Conservation (phyloP, 805 yeast genomes). For the Yamadazyma tumulicola region DNA sequence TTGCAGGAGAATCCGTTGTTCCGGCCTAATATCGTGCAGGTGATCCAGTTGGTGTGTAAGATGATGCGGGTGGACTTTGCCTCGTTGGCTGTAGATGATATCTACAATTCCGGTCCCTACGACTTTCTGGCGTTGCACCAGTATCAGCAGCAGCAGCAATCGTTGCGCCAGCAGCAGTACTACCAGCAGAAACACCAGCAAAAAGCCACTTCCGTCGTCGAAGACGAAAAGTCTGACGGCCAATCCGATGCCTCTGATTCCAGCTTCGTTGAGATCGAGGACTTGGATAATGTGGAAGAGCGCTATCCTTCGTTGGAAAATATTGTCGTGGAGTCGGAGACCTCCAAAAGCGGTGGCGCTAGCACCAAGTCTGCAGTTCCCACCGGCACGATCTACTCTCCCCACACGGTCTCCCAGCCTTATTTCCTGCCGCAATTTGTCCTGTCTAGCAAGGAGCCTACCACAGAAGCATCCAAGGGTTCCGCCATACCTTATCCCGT, state of each 20-base stretch:
- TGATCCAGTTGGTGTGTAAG: constrained; percentile 60
- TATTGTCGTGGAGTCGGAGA: constrained; percentile 11
- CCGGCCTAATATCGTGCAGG: constrained; percentile 87
- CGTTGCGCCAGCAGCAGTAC: constrained; percentile 32
- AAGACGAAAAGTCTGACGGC: background rate
- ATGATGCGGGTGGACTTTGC: constrained; percentile 37
- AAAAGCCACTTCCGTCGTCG: constrained; percentile 1
- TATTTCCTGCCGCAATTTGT: background rate
- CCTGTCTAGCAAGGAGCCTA: too few relatives aligned
- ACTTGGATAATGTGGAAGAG: constrained; percentile 45
- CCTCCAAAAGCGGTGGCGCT: background rate
- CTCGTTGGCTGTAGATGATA: constrained; percentile 34
- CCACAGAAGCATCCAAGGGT: too few relatives aligned
- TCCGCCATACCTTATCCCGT: constrained; percentile 8
- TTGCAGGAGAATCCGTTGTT: constrained; percentile 76
- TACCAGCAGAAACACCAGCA: constrained; percentile 41
- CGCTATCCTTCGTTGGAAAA: constrained; percentile 51
- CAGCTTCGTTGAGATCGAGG: constrained; percentile 33
- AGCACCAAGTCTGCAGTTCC: background rate
- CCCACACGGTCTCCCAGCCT: constrained; percentile 1
- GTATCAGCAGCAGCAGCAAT: constrained; percentile 42
- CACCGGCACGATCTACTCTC: background rate
- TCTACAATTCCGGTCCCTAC: constrained; percentile 51
- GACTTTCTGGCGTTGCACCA: constrained; percentile 53
- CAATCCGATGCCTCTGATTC: constrained; percentile 12